Conservation (phyloP, 441 rosid genomes). For the Macaranga tanarius region DNA sequence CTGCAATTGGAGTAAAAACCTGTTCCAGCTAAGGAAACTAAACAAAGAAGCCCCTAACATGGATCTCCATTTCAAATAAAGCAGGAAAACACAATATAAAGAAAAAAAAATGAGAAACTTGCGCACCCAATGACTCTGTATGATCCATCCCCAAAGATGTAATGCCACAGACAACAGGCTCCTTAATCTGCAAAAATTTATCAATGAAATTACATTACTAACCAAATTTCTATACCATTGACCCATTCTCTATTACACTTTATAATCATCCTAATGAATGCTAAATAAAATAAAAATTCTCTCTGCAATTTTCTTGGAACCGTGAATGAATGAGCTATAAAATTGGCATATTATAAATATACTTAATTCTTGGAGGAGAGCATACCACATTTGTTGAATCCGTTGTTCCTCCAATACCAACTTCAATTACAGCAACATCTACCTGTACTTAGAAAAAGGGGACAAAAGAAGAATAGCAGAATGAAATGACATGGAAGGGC, state of each 20-base stretch:
- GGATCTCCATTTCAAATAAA: constrained; percentile 9
- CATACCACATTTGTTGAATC: constrained; percentile 90
- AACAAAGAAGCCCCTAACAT: not conserved
- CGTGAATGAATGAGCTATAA: not conserved
- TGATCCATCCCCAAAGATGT: constrained; percentile 93
- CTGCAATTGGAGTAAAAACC: not conserved
- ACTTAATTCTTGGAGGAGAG: constrained; percentile 19
- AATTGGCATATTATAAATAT: not conserved
- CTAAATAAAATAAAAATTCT: not conserved
- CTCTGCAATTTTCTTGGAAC: not conserved
- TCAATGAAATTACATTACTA: constrained; percentile 2
- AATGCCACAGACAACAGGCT: constrained; percentile 82
- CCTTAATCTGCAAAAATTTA: constrained; percentile 55
- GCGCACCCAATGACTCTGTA: constrained; percentile 62
- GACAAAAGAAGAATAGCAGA: constrained; percentile 8
- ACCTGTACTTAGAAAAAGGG: constrained; percentile 43
- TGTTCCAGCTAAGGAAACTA: constrained; percentile 8
- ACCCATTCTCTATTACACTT: not conserved
- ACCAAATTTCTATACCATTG: constrained; percentile 13
- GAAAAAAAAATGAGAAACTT: constrained; percentile 18
- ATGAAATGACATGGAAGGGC: not conserved
- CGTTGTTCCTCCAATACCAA: constrained; percentile 72
- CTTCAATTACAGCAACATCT: constrained; percentile 87
- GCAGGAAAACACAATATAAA: not conserved
- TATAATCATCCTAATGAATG: not conserved